phyloP scores from a whole-genome alignment of 228 moss, liverwort and hornwort genomes.

The Sphagnum fallax region DNA sequence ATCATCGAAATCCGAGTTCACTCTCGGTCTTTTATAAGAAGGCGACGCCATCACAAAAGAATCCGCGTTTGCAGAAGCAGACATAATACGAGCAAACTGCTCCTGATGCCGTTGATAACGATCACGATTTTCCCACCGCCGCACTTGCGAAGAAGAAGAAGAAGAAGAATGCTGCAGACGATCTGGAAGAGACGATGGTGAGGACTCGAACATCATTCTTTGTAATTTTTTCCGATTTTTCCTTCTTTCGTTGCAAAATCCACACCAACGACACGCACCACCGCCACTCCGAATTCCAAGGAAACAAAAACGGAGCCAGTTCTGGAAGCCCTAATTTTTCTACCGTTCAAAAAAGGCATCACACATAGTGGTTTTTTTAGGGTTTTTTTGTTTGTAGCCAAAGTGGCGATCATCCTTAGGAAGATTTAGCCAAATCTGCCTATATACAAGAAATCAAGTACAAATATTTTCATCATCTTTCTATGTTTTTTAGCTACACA shows the following conservation, averaged over 20 bases:
- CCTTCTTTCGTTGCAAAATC: not conserved
- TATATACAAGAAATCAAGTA: no score
- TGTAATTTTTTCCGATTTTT: not conserved
- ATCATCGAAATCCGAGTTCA: conserved; percentile 9
- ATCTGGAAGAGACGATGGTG: not conserved
- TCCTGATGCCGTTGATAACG: not conserved
- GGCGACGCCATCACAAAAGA: conserved; percentile 51
- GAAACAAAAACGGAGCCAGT: no score
- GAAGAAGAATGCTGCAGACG: not conserved
- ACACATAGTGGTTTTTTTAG: conserved; percentile 21
- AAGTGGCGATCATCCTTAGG: no score
- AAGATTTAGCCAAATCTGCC: no score
- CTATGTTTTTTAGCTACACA: no score
- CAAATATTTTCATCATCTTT: no score
- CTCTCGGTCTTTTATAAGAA: conserved; percentile 17
- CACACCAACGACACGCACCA: no score
- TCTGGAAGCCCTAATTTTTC: no score
- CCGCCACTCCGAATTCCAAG: no score
- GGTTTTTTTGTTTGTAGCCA: no score
- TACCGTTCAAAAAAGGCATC: no score
- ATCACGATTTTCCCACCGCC: not conserved
- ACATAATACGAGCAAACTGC: not conserved
- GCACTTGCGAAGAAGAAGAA: not conserved
- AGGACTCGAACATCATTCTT: not conserved
- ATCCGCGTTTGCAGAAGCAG: not conserved